phyloP scores from a whole-genome alignment of 1,284 basidiomycete species.

The Melanopsichium pennsylvanicum region DNA sequence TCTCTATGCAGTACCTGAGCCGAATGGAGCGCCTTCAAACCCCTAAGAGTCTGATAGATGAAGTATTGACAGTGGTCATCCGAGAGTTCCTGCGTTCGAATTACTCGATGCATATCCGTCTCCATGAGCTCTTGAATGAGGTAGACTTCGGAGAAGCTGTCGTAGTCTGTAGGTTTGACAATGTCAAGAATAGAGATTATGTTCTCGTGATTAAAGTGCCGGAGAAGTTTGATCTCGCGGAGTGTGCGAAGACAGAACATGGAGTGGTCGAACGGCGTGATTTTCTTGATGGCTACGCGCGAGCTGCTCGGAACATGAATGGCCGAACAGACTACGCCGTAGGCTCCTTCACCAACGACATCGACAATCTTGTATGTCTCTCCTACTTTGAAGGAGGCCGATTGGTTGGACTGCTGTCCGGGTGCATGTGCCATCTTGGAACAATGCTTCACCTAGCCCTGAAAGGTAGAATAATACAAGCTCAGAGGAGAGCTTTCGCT shows the following conservation, averaged over 20 bases:
- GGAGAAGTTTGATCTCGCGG: conserved; percentile 64
- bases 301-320: conserved; percentile 63
- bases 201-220: conserved; percentile 65
- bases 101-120: conserved; percentile 65
- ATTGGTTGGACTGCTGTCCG: conserved; percentile 31
- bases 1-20: conserved; percentile 64
- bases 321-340: conserved; percentile 68
- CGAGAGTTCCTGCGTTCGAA: conserved; percentile 65
- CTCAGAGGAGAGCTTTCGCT: too few relatives aligned
- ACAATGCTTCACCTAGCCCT: too few relatives aligned
- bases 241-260: conserved; percentile 65
- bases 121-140: conserved; percentile 72
- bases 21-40: conserved; percentile 65
- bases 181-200: conserved; percentile 60
- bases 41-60: conserved; percentile 76
- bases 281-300: conserved; percentile 68
- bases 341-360: conserved; percentile 68
- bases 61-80: conserved; percentile 94
- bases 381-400: conserved; percentile 49
- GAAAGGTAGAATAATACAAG: too few relatives aligned
- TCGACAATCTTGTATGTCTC: conserved; percentile 65
- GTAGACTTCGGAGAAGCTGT: conserved; percentile 93
- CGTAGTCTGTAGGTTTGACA: conserved; percentile 70
- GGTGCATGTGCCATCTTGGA: conserved; percentile 30
- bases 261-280: conserved; percentile 64